Evolutionary conservation across 306 rosid genomes (phyloP), one percentile per base, ranked within the genome.

Genomic region (Oxytropis ochrocephala): DNA sequence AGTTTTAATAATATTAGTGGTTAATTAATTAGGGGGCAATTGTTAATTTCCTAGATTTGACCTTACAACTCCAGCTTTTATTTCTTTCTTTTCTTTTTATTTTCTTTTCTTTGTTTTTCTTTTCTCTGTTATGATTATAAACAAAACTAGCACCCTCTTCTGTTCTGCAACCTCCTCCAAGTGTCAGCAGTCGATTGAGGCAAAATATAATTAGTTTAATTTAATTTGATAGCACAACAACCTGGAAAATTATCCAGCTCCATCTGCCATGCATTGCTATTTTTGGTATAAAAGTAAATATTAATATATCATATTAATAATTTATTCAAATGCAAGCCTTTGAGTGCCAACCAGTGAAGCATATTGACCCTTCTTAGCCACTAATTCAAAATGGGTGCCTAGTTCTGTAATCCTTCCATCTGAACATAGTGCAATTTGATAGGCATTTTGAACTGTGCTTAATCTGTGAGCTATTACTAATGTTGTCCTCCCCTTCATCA

Each of bases 401-500:
- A 87, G 85, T 77, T 94, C 97, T 6, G 82, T 79, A 57, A 94
- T 52, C 83, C 52, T 79, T 42, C 97, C 97, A 12, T 82, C 87
- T 1, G 94, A 86, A 61, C 90, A 85, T 21, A 85, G 53, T 38
- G 97, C 98, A 74, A 94, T 90, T 81, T 86, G 96, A 81, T 88
- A 84, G 35, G 98, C 97, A 73, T 82, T 90, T 75, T 90, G 97
- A 30, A 94, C 96, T 0, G 98, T 88, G 86, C 97, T 94, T 76
- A 94, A 80, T 44, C 95, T 82, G 70, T 94, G 99, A 58, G 97
- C 99, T 72, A 91, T 85, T 39, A 94, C 99, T 83, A 91, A 75
- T 2, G 97, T 94, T 18, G 97, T 94, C 78, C 98, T 85, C 14
- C 81, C 89, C 84, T 85, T 88, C 97, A 94, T 90, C 75, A 88